Evolutionary conservation across 306 rosid genomes (phyloP).

Genomic region (Dalbergia cochinchinensis): DNA sequence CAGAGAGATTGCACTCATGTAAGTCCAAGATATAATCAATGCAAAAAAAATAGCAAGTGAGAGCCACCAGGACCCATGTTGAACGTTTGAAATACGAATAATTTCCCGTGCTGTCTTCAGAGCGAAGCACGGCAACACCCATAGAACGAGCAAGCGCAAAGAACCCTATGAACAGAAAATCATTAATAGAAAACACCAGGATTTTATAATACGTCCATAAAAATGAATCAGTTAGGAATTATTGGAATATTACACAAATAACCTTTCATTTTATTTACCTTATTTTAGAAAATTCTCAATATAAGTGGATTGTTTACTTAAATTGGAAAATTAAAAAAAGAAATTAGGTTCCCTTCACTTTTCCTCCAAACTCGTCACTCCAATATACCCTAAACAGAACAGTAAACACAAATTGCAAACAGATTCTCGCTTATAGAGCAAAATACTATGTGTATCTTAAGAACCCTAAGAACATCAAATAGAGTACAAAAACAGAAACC

Average conservation of each 20-base stretch:
- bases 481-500: not conserved
- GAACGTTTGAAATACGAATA: slow-evolving; percentile 53
- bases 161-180: slow-evolving; percentile 54
- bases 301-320: not conserved
- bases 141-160: slow-evolving; percentile 62
- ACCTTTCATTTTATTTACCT: slow-evolving; percentile 8
- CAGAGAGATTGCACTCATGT: slow-evolving; percentile 72
- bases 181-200: not conserved
- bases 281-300: not conserved
- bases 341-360: not conserved
- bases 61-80: slow-evolving; percentile 62
- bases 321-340: too few relatives aligned
- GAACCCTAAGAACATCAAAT: slow-evolving; percentile 23
- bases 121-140: slow-evolving; percentile 69
- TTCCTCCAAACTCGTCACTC: not conserved
- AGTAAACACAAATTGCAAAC: not conserved
- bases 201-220: not conserved
- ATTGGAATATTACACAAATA: not conserved
- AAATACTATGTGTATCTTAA: not conserved
- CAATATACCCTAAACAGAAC: not conserved
- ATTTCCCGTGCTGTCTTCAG: slow-evolving; percentile 72
- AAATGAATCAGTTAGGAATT: not conserved
- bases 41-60: slow-evolving; percentile 59
- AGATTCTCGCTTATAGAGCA: slow-evolving; percentile 2
- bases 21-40: slow-evolving; percentile 74